Evolutionary conservation across 2,329 filamentous ascomycete genomes (phyloP).

Genomic region (Rugonectria rugulosa): DNA sequence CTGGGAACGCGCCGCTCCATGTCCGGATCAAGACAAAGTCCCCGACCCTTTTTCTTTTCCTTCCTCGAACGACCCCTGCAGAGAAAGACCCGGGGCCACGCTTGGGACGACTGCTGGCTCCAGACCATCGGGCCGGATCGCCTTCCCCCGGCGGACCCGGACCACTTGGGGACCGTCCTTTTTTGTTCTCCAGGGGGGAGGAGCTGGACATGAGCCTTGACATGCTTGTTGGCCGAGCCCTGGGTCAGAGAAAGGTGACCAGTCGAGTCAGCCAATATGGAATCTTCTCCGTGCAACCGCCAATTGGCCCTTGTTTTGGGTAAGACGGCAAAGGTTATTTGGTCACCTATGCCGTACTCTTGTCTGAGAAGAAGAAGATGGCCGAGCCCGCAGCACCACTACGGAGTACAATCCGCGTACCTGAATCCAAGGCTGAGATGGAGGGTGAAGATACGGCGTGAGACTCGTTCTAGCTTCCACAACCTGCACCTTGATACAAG

Average conservation of each 20-base stretch:
- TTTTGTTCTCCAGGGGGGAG: conserved; percentile 15
- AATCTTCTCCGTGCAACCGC: neutral
- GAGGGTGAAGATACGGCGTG: conserved; percentile 6
- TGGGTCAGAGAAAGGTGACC: neutral
- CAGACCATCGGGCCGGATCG: conserved; percentile 39
- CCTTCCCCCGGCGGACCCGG: conserved; percentile 36
- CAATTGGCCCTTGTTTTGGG: no score
- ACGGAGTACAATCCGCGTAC: no score
- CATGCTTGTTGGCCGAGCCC: conserved; percentile 8
- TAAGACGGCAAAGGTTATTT: no score
- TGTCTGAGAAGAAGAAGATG: no score
- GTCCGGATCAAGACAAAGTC: conserved; percentile 22
- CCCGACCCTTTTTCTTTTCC: conserved; percentile 21
- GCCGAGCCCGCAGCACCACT: no score
- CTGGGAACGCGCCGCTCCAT: conserved; percentile 4
- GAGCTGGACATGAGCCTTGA: neutral
- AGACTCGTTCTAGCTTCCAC: neutral
- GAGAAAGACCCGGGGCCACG: conserved; percentile 17
- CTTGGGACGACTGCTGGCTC: conserved; percentile 36
- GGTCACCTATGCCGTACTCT: no score
- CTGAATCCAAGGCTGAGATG: conserved; percentile 15
- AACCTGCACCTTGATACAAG: neutral
- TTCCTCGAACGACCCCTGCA: conserved; percentile 7
- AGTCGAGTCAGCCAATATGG: neutral
- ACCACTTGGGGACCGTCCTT: conserved; percentile 9